phyloP scores from a whole-genome alignment of 2,329 filamentous ascomycete genomes.

The Lecanoromycetidae sp. region DNA sequence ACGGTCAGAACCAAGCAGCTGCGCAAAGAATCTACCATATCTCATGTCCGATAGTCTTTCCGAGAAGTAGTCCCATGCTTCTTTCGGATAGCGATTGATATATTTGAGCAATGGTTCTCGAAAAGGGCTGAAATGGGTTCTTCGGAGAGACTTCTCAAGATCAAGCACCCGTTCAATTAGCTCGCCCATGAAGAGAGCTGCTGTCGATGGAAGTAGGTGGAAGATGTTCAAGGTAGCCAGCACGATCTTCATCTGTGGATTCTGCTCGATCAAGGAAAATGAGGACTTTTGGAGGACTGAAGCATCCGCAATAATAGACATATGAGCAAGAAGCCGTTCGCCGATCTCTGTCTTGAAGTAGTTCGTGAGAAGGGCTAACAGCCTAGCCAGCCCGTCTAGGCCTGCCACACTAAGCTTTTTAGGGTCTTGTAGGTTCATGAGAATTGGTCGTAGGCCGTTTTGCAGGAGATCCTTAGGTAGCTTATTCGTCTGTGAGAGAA shows the following conservation, averaged over 20 bases:
- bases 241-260: constrained; percentile 84
- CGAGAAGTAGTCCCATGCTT: constrained; percentile 73
- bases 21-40: constrained; percentile 82
- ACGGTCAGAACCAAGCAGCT: constrained; percentile 64
- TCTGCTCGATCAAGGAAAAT: constrained; percentile 89
- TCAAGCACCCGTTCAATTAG: constrained; percentile 84
- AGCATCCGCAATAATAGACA: constrained; percentile 78
- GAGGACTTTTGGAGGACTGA: constrained; percentile 74
- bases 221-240: constrained; percentile 94
- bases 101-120: constrained; percentile 82
- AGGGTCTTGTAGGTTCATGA: constrained; percentile 90
- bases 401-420: constrained; percentile 80
- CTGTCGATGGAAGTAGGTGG: constrained; percentile 81
- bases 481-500: constrained; percentile 79
- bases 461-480: constrained; percentile 91
- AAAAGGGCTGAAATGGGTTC: constrained; percentile 87
- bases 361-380: constrained; percentile 84
- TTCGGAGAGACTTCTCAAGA: constrained; percentile 69
- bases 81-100: constrained; percentile 81
- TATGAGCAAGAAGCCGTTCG: constrained; percentile 79
- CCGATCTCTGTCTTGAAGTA: constrained; percentile 99
- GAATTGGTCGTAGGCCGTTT: constrained; percentile 82
- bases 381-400: constrained; percentile 76
- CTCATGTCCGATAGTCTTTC: constrained; percentile 68
- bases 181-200: constrained; percentile 79